These are phyloP conservation scores for Alternaria panax DNA, from an alignment of 2,329 filamentous ascomycete genomes.

Conservation along the genomic window DNA sequence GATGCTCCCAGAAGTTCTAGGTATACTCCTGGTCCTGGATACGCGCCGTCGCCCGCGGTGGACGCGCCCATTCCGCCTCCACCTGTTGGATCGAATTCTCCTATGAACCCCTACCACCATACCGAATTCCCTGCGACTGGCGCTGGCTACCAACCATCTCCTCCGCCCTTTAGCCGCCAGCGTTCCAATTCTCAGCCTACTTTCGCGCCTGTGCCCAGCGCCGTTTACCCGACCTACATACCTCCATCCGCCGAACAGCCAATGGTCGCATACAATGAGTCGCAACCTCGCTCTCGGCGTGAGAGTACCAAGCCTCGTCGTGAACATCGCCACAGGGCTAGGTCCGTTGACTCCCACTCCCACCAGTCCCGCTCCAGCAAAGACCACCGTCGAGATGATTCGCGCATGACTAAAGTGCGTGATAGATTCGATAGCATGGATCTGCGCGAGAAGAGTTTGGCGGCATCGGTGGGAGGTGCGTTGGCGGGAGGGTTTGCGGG, in stretches of 20 bases:
- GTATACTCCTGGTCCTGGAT: constrained; percentile 44
- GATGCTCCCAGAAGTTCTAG: constrained; percentile 31
- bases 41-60: constrained; percentile 39
- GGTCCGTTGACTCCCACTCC: constrained; percentile 47
- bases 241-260: constrained; percentile 27
- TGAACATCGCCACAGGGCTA: constrained; percentile 42
- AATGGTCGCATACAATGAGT: constrained; percentile 27
- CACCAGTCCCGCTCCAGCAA: constrained; percentile 37
- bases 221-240: constrained; percentile 26
- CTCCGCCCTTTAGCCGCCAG: constrained; percentile 46
- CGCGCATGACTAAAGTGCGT: constrained; percentile 43
- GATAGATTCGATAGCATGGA: constrained; percentile 48
- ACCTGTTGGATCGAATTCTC: constrained; percentile 30
- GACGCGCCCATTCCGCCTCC: constrained; percentile 32
- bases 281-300: constrained; percentile 37
- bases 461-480: constrained; percentile 49
- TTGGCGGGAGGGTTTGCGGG: constrained; percentile 49
- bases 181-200: constrained; percentile 47
- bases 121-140: constrained; percentile 36
- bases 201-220: constrained; percentile 22
- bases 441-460: constrained; percentile 41
- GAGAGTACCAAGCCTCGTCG: constrained; percentile 38
- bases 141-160: constrained; percentile 34
- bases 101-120: constrained; percentile 43
- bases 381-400: constrained; percentile 40